Evolutionary conservation across 2,329 filamentous ascomycete genomes (phyloP).

Genomic region (Pseudogymnoascus sp.): DNA sequence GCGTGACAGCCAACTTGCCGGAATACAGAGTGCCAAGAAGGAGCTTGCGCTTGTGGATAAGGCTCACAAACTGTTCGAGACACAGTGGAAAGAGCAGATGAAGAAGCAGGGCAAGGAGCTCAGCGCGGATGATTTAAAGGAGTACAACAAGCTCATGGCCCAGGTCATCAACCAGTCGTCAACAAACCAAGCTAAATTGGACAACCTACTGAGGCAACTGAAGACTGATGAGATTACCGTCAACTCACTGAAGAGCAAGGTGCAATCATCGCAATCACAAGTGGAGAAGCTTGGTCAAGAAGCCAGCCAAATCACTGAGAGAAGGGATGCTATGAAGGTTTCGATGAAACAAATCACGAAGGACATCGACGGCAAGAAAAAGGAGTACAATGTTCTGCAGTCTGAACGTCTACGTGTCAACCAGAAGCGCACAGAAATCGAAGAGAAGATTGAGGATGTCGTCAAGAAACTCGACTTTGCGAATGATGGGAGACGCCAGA

Average conservation of each 20-base stretch:
- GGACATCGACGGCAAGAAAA: constrained; percentile 84
- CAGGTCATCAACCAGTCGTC: constrained; percentile 80
- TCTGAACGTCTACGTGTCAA: constrained; percentile 77
- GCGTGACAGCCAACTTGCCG: constrained; percentile 60
- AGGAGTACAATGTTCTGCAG: constrained; percentile 76
- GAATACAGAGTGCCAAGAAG: constrained; percentile 68
- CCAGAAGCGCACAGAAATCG: constrained; percentile 77
- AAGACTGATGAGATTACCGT: constrained; percentile 90
- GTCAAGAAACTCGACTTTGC: constrained; percentile 76
- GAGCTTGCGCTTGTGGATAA: constrained; percentile 81
- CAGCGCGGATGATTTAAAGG: constrained; percentile 76
- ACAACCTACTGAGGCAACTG: constrained; percentile 78
- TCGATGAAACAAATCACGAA: constrained; percentile 60
- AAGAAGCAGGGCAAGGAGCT: constrained; percentile 82
- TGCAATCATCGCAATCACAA: constrained; percentile 69
- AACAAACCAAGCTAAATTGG: constrained; percentile 71
- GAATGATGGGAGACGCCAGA: constrained; percentile 78
- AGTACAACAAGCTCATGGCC: constrained; percentile 77
- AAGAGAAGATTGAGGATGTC: constrained; percentile 83
- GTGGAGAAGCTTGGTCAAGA: constrained; percentile 69
- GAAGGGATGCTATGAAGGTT: constrained; percentile 55
- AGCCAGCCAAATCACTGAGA: constrained; percentile 59
- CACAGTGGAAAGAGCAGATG: constrained; percentile 75
- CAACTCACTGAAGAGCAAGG: constrained; percentile 80
- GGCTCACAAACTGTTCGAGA: constrained; percentile 80